Base-by-base conservation (phyloP, 805 yeast genomes). In the Candida nemodendra region DNA sequence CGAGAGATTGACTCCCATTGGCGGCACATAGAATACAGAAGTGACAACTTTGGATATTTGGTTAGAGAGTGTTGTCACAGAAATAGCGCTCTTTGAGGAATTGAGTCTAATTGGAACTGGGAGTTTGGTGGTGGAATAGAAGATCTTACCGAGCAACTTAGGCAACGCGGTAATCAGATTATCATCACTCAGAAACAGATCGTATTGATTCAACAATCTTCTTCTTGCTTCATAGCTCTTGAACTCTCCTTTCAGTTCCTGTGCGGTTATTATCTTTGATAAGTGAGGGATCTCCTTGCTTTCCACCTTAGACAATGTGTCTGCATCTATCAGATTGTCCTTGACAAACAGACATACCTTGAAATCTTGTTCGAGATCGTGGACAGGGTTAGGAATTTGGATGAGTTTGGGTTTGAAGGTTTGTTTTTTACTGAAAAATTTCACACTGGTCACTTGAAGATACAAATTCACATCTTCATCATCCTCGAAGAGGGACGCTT, bases 171-270 rank as follows among this genome's bases (percentile, higher is more conserved):
- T 78, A 37, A 88, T 70, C 31, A 91, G 69, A 25, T 82, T 80
- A 45, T 89, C 96, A 64, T 93, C 99, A 36, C 87, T 81, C 29
- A 93, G 58, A 61, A 93, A 86, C 44, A 88, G 48, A 53, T 89
- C 95, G 57, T 76, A 85, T 41, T 78, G 79, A 12, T 71, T 60
- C 29, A 73, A 63, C 43, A 93, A 76, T 45, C 79, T 81, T 60
- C 97, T 80, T 61, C 89, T 81, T 42, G 89, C 81, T 63, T 93
- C 97, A 54, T 68, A 93, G n/a, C 86, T 78, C 66, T 88, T 88
- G 72, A 79, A 91, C 44, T 82, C 84, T 23, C 89, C 85, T 61
- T 87, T 87, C 47, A 93, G 71, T 50, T 88, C 84, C 31, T 78
- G 71, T 38, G 82, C 81, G 5, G 93, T 74, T 23, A 89, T 71